Percentiles rank a stretch among this genome's conserved stretches.
Conservation (phyloP, 352 stramenopile species). For the Halophytophthora batemanensis region DNA sequence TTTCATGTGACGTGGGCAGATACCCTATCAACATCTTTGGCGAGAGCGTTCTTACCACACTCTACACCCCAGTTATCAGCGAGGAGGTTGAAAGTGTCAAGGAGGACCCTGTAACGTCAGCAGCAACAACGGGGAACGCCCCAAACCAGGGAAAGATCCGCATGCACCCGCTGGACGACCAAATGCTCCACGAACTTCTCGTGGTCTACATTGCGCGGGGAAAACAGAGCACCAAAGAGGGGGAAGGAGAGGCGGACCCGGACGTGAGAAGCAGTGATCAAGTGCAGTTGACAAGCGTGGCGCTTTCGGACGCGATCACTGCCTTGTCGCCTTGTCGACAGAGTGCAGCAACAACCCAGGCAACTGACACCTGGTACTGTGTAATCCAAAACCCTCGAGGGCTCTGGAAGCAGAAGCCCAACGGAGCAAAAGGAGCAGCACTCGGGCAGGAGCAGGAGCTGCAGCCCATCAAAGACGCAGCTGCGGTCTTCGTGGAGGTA, state of each 20-base stretch:
- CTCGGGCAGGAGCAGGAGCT: constrained; percentile 2
- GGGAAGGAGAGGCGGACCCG: neutral
- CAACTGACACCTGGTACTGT: constrained; percentile 7
- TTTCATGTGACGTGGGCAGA: constrained; percentile 13
- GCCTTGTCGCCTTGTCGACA: constrained; percentile 14
- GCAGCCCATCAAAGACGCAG: constrained; percentile 12
- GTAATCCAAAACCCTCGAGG: constrained; percentile 28
- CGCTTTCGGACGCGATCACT: constrained; percentile 29
- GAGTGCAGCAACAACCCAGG: constrained; percentile 1
- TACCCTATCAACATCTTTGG: constrained; percentile 34
- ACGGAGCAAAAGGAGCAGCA: constrained; percentile 1
- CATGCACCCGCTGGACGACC: constrained; percentile 24
- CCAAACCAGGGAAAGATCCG: constrained; percentile 1
- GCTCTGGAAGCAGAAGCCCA: constrained; percentile 12
- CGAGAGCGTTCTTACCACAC: constrained; percentile 21
- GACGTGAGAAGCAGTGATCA: neutral
- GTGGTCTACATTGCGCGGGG: constrained; percentile 31
- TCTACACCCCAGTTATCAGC: constrained; percentile 25
- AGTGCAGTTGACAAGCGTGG: constrained; percentile 30
- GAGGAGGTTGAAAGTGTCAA: neutral
- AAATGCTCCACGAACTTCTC: constrained; percentile 33
- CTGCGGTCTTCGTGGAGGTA: constrained; percentile 28
- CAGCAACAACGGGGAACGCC: neutral
- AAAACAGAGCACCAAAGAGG: neutral
- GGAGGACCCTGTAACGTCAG: neutral